Percentiles rank a stretch among this genome's conserved stretches.
Conservation (phyloP, 1,139 yeast genomes). For the Saccharomyces hybrid region DNA sequence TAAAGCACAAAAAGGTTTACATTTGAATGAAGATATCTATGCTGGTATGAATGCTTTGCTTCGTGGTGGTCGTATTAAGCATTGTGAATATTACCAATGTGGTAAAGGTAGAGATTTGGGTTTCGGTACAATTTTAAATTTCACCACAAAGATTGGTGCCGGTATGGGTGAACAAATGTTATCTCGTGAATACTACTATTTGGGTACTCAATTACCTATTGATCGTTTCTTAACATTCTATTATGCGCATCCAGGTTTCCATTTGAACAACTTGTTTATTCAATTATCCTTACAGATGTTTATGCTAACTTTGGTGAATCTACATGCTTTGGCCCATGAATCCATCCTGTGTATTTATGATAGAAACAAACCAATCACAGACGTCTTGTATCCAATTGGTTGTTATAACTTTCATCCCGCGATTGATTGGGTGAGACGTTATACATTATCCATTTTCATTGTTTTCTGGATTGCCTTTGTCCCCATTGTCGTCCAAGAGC, state of each 20-base stretch:
- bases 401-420: conserved; percentile 90
- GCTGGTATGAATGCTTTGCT: conserved; percentile 98
- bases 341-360: conserved; percentile 78
- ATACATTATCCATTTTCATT: conserved; percentile 93
- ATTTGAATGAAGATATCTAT: conserved; percentile 96
- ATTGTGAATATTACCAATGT: conserved; percentile 98
- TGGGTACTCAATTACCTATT: conserved; percentile 93
- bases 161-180: conserved; percentile 99
- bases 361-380: conserved; percentile 78
- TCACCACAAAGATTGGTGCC: conserved; percentile 98
- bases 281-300: conserved; percentile 89
- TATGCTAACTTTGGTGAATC: conserved; percentile 83
- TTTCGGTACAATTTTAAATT: conserved; percentile 94
- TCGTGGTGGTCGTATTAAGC: conserved; percentile 98
- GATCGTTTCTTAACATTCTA: conserved; percentile 96
- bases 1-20: conserved; percentile 96
- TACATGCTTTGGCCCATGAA: conserved; percentile 87
- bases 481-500: conserved; percentile 93
- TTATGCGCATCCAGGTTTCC: conserved; percentile 99
- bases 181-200: conserved; percentile 93
- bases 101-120: conserved; percentile 99
- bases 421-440: conserved; percentile 94
- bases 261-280: conserved; percentile 90
- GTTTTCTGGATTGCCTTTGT: conserved; percentile 95
- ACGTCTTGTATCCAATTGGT: conserved; percentile 76